Evolutionary conservation across 108 stramenopile species (phyloP), one percentile per base, ranked within the genome.

Genomic region (Nannochloropsis granulata): DNA sequence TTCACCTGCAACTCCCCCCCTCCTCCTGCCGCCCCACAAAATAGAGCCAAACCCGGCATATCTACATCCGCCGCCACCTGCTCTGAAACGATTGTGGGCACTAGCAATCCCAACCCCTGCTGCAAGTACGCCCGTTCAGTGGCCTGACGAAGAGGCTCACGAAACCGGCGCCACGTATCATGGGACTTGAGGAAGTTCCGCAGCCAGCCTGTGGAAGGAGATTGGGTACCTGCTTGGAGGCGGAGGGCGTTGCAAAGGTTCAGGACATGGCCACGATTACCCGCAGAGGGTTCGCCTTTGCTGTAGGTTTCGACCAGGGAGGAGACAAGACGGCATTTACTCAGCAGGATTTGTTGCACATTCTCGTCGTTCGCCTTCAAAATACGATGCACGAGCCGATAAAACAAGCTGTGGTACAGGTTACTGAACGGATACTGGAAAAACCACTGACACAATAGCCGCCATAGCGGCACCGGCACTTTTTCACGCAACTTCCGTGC

Each of bases 381-480:
- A 16, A 82, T 25, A 43, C 45, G 44, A 25, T 83, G 44, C 25
- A 89, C 82, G 10, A 89, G 87, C 82, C 87, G 87, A 85, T 89
- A 88, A 24, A 89, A 88, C 12, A 86, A n/a, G 43, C 82, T 43
- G 25, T 89, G 88, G 25, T 88, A 89, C 24, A 89, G 85, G 81
- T 88, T 86, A 85, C 87, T 89, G 82, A 88, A 82, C 19, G 87
- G 85, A 34, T 89, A 89, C 44, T 85, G 85, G 25, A 88, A 85
- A 85, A 89, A 85, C 88, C 88, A 89, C 26, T 43, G 82, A 45
- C 85, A 86, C 81, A 89, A 12, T 11, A 82, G 82, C 81, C 45
- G 44, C 88, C 88, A 89, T 12, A 89, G 81, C 23, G 87, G 81
- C 81, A 43, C 82, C 21, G 81, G 81, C 25, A 89, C 21, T 26